Base-by-base conservation (phyloP, 257 asterid species). In the Przewalskia tangutica region DNA sequence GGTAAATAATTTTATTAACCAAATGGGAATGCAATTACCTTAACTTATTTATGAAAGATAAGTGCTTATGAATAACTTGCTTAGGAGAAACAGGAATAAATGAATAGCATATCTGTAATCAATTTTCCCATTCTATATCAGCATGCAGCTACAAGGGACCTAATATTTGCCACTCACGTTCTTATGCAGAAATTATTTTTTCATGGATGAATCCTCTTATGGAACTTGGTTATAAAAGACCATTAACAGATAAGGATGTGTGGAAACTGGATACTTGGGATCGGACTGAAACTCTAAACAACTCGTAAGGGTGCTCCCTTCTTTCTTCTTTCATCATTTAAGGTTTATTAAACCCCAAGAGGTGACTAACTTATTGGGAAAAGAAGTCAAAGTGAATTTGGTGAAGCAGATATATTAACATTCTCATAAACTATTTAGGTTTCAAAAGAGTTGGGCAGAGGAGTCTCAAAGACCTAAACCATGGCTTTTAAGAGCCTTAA, bases 261-360 rank as follows among this genome's bases (percentile, higher is more conserved):
- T 96, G 98, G 99, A 89, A 91, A 85, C 95, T 96, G 81, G 99
- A 96, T 87, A 87, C 89, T 50, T 96, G 98, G 99, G 99, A 96
- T 82, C 88, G 73, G 86, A 94, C 99, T 54, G 97, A 94, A 87
- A 92, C 97, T 83, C 98, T 96, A 54, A 88, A 90, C 79, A 89
- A 85, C 75, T 87, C 85, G 99, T 96, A 89, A 79, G 95, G 81
- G 77, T 82, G 56, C 80, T 58, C 68, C 34, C 38, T 81, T 55
- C 82, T 27, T 27, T 27, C 67, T 5, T 5, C 32, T 48, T 51
- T 80, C 62, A 12, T 20, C 8, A 23, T 73, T 50, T 73, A 73
- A 3, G 79, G 23, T 48, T 3, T 73, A 54, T 73, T 50, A 50
- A 42, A 80, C 68, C 32, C 48, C 14, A 70, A 56, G 38, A 66